Evolutionary conservation across 2,329 filamentous ascomycete species (phyloP).

Genomic region (Ceratocystis cacaofunesta): DNA sequence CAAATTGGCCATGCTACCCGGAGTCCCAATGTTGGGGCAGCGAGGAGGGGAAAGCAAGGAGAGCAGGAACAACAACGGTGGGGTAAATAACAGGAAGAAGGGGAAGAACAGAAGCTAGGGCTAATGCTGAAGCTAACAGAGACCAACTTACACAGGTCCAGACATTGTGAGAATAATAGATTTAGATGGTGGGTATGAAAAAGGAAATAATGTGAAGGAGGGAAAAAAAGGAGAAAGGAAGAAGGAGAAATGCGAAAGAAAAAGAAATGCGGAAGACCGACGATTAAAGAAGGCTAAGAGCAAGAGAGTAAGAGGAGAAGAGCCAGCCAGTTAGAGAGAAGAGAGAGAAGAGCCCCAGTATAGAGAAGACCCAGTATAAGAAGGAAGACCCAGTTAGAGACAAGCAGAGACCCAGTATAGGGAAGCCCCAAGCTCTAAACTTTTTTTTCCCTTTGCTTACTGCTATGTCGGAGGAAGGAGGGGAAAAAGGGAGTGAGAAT

Average conservation of each 20-base stretch:
- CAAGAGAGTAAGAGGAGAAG: slow-evolving; percentile 8
- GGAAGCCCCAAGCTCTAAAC: slow-evolving; percentile 13
- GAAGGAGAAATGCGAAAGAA: neutral
- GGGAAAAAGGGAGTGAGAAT: neutral
- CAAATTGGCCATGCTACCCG: too few species aligned
- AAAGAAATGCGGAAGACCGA: slow-evolving; percentile 1
- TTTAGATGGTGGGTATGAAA: neutral
- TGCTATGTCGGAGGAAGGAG: slow-evolving; percentile 12
- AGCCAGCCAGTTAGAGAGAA: too few species aligned
- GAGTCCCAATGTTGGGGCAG: neutral
- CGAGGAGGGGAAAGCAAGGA: neutral
- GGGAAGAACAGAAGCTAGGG: neutral
- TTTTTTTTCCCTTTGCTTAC: neutral
- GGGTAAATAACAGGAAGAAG: neutral
- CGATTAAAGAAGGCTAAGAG: neutral
- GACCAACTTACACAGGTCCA: slow-evolving; percentile 49
- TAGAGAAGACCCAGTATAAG: neutral
- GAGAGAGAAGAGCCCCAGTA: too few species aligned
- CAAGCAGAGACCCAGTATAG: too few species aligned
- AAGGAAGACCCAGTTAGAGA: neutral
- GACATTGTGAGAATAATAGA: slow-evolving; percentile 37
- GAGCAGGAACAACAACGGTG: neutral
- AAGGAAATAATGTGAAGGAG: neutral
- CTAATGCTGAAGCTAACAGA: neutral
- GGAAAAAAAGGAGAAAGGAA: slow-evolving; percentile 2